phyloP scores from a whole-genome alignment of 1,284 basidiomycete species.

The Tylopilus sp. region DNA sequence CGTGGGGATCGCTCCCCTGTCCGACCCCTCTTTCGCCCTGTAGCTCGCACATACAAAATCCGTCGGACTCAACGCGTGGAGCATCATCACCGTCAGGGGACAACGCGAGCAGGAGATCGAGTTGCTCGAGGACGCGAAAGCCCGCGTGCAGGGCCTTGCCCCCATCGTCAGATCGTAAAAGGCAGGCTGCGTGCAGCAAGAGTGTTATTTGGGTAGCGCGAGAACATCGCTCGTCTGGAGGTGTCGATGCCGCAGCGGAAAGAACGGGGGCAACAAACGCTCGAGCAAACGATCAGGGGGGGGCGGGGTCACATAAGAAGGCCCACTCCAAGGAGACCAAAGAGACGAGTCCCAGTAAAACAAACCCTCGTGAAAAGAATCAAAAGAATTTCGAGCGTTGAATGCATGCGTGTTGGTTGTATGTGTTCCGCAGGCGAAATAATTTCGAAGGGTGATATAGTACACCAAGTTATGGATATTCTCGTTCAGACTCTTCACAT shows the following conservation, averaged over 20 bases:
- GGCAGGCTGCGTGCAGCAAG: neutral
- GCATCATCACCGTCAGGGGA: conserved; percentile 9
- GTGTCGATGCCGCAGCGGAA: conserved; percentile 1
- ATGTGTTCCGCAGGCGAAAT: neutral
- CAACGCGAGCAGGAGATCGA: conserved; percentile 7
- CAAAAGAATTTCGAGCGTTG: neutral
- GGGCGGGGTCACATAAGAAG: conserved; percentile 3
- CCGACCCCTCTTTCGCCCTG: neutral
- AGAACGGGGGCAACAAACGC: conserved; percentile 6
- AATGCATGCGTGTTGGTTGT: neutral
- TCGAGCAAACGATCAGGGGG: conserved; percentile 4
- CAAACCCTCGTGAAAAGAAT: neutral
- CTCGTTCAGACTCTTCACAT: neutral
- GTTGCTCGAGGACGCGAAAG: conserved; percentile 9
- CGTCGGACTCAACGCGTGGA: conserved; percentile 4
- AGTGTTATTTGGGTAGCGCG: conserved; percentile 2
- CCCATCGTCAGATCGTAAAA: conserved; percentile 12
- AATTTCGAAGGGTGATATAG: neutral
- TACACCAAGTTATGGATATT: neutral
- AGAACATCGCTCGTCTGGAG: conserved; percentile 9
- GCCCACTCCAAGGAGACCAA: conserved; percentile 7
- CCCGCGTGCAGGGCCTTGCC: conserved; percentile 1
- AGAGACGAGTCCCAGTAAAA: conserved; percentile 5
- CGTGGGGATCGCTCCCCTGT: too few species aligned
- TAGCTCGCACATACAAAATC: conserved; percentile 6